phyloP scores from a whole-genome alignment of 2,329 filamentous ascomycete genomes.

The Pezicula radicicola region DNA sequence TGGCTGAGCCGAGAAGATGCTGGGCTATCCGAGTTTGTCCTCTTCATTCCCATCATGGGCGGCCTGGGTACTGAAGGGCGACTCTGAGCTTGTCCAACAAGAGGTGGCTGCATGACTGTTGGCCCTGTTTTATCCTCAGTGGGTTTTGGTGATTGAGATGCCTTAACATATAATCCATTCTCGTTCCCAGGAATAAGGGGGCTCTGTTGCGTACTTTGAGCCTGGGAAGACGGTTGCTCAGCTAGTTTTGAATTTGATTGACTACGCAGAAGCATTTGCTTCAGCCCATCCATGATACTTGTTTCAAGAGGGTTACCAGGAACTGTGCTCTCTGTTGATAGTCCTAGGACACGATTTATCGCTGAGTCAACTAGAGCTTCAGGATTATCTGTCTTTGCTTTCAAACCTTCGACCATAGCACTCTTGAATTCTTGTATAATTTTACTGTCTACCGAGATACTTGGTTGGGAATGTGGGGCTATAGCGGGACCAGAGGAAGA shows the following conservation, averaged over 20 bases:
- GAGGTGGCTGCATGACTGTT: constrained; percentile 23
- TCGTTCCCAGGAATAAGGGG: constrained; percentile 15
- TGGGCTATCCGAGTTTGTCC: constrained; percentile 19
- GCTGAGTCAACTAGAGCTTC: constrained; percentile 27
- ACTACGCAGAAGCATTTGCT: constrained; percentile 10
- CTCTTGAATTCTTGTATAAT: constrained; percentile 25
- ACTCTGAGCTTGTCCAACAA: constrained; percentile 20
- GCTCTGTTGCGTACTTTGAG: constrained; percentile 6
- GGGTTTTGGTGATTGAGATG: constrained; percentile 12
- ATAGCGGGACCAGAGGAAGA: neutral
- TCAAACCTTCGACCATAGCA: constrained; percentile 15
- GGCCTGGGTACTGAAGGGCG: constrained; percentile 23
- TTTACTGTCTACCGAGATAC: constrained; percentile 8
- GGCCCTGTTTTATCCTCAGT: constrained; percentile 14
- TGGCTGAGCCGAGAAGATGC: constrained; percentile 13
- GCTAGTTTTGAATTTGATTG: constrained; percentile 9
- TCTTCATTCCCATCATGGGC: constrained; percentile 23
- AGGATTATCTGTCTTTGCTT: constrained; percentile 13
- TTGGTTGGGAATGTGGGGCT: neutral
- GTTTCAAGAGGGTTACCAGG: constrained; percentile 17
- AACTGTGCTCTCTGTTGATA: constrained; percentile 17
- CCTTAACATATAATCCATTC: constrained; percentile 13
- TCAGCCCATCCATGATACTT: constrained; percentile 17
- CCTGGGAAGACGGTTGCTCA: constrained; percentile 1
- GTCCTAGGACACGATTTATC: constrained; percentile 25